Conservation (phyloP, 768 basidiomycete species). For the Mycena epipterygia region DNA sequence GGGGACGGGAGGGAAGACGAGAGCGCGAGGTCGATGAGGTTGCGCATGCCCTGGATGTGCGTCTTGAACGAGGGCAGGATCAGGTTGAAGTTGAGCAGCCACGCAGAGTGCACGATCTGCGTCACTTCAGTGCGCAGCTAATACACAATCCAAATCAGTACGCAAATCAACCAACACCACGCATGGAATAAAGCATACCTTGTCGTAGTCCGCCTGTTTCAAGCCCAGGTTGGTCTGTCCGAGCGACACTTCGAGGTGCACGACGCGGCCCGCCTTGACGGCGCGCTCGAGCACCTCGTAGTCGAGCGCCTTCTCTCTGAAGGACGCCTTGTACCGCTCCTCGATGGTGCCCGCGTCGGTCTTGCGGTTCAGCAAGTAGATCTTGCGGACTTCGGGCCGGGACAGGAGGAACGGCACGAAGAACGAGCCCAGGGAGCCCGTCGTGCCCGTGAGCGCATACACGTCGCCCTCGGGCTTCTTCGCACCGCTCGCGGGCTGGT, state of each 20-base stretch:
- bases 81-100: constrained; percentile 45
- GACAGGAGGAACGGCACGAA: constrained; percentile 4
- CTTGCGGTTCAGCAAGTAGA: constrained; percentile 22
- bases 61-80: constrained; percentile 39
- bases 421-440: constrained; percentile 24
- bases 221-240: constrained; percentile 3
- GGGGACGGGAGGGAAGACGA: constrained; percentile 25
- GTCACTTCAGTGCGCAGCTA: constrained; percentile 11
- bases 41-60: constrained; percentile 37
- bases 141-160: too few species aligned
- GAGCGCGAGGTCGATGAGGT: constrained; percentile 41
- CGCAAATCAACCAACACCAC: too few species aligned
- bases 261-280: not conserved
- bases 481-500: not conserved
- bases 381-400: constrained; percentile 8
- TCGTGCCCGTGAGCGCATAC: constrained; percentile 23
- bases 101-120: constrained; percentile 36
- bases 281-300: not conserved
- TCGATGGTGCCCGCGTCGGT: not conserved
- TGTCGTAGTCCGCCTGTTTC: not conserved
- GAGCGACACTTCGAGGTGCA: constrained; percentile 9
- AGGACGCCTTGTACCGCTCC: not conserved
- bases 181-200: not conserved
- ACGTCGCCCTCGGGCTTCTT: not conserved
- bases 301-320: constrained; percentile 8